Evolutionary conservation across 441 rosid genomes (phyloP), one percentile per base, ranked within the genome.

Genomic region (Melastoma candidum): DNA sequence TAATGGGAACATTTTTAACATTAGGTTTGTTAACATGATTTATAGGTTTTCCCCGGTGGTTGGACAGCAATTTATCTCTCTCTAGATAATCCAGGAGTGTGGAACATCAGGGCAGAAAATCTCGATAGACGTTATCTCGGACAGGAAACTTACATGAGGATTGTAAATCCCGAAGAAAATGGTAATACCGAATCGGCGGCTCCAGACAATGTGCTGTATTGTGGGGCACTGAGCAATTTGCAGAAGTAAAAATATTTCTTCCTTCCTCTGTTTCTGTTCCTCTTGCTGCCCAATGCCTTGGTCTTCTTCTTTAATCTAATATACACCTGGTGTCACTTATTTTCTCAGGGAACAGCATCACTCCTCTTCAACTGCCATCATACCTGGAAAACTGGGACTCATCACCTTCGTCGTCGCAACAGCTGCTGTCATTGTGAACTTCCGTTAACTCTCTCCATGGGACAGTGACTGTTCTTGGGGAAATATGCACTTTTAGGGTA

Each of bases 41-140:
- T 71, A 51, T 47, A 93, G 98, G 98, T 89, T 47, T 93, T 82
- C 72, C 95, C 97, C 51, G 96, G 93, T 26, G 97, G 86, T 25
- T 88, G 98, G 98, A 84, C 95, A 22, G 84, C 88, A 36, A 74
- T 92, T 57, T 66, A 88, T 76, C 73, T 85, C 49, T 92, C 98
- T 26, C 77, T 88, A 4, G 98, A 92, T 72, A 92, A 84, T 58
- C 95, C 89, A 60, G 97, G 98, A 61, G 82, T 80, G 47, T 92
- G 97, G 97, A 85, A 92, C 73, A 72, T 88, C 48, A 82, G 98
- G 75, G 64, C 94, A 49, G 97, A 92, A 68, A 92, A 85, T 70
- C 97, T 92, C 1, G 98, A 92, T 63, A 78, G 84, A 4, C 84
- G 5, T 29, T 60, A 60, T 46, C 57, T 60, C 3, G 64, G 64